phyloP scores from a whole-genome alignment of 2,329 filamentous ascomycete species.

The Talaromyces amestolkiae region DNA sequence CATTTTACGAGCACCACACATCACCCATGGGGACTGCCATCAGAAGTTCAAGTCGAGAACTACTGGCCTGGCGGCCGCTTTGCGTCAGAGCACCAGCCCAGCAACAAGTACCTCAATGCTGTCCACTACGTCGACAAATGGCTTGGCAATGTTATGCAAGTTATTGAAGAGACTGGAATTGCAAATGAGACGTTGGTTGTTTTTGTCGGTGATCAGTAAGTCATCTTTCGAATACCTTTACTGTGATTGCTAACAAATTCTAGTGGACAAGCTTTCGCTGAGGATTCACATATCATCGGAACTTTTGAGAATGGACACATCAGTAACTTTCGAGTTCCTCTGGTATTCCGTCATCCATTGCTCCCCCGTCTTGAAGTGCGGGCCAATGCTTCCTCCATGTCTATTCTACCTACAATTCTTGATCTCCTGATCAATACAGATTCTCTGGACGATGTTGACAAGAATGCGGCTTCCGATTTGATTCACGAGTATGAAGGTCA shows the following conservation, averaged over 20 bases:
- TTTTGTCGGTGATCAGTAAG: conserved; percentile 44
- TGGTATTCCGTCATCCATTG: conserved; percentile 46
- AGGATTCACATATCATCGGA: conserved; percentile 39
- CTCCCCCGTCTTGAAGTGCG: conserved; percentile 43
- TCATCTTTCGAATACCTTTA: background rate
- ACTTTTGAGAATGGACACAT: conserved; percentile 48
- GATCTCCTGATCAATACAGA: conserved; percentile 44
- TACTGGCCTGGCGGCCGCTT: conserved; percentile 27
- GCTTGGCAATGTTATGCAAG: conserved; percentile 39
- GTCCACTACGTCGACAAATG: conserved; percentile 42
- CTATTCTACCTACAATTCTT: conserved; percentile 48
- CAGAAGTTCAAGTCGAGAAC: conserved; percentile 27
- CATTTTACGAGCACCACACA: conserved; percentile 39
- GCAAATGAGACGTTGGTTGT: conserved; percentile 47
- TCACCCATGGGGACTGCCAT: conserved; percentile 43
- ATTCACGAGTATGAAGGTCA: conserved; percentile 49
- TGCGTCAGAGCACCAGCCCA: conserved; percentile 31
- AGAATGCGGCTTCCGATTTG: conserved; percentile 38
- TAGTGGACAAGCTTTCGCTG: conserved; percentile 43
- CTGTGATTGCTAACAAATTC: background rate
- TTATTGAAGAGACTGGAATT: conserved; percentile 45
- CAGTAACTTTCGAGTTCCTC: conserved; percentile 45
- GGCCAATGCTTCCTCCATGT: conserved; percentile 42
- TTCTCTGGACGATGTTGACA: conserved; percentile 37
- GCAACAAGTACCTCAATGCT: conserved; percentile 45